Evolutionary conservation across 495 filamentous ascomycete genomes (phyloP).

Genomic region (Aspergillus nidulans): DNA sequence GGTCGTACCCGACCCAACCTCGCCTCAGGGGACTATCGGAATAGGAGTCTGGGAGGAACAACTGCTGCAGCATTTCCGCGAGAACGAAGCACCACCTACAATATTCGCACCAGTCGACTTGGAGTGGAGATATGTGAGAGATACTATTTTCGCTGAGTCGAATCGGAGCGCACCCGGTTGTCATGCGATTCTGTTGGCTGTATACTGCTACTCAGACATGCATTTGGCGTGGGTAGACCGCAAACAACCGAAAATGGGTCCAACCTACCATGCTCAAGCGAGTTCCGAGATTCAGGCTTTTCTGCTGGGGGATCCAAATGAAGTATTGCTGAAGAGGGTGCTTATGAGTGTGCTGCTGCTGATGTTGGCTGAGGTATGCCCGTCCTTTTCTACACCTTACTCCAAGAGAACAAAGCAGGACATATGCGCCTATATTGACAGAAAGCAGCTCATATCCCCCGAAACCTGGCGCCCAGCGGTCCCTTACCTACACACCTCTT

Average conservation of each 20-base stretch:
- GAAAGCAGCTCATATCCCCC: slow-evolving; percentile 26
- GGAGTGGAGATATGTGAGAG: slow-evolving; percentile 36
- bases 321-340: slow-evolving; percentile 23
- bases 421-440: neutral
- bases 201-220: slow-evolving; percentile 37
- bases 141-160: slow-evolving; percentile 24
- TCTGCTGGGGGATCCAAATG: slow-evolving; percentile 27
- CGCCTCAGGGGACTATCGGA: slow-evolving; percentile 1
- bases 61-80: slow-evolving; percentile 30
- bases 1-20: neutral
- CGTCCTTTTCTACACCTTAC: neutral
- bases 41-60: slow-evolving; percentile 28
- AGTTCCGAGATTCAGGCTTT: slow-evolving; percentile 33
- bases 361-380: slow-evolving; percentile 37
- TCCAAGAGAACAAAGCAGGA: neutral
- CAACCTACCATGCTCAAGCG: slow-evolving; percentile 30
- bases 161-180: slow-evolving; percentile 10
- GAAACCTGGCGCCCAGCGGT: slow-evolving; percentile 28
- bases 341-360: slow-evolving; percentile 34
- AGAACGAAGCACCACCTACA: slow-evolving; percentile 30
- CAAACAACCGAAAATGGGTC: slow-evolving; percentile 29
- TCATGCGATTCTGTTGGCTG: slow-evolving; percentile 26
- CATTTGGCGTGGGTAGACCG: slow-evolving; percentile 28
- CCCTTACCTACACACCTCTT: slow-evolving; percentile 33
- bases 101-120: slow-evolving; percentile 32